Evolutionary conservation across 1,139 yeast species (phyloP).

Genomic region (Saccharomyces pastorianus): DNA sequence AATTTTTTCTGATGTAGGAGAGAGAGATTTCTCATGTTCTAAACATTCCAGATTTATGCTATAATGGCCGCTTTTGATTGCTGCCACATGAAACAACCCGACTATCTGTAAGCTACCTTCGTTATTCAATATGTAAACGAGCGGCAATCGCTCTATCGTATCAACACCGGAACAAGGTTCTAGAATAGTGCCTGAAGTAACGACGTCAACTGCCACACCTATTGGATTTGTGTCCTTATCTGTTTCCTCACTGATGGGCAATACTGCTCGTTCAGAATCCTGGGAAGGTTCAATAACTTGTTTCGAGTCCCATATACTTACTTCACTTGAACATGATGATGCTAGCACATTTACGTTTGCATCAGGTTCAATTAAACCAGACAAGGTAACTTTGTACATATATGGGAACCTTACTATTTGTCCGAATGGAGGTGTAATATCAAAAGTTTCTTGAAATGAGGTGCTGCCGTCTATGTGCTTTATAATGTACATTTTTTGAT

Average conservation of each 20-base stretch:
- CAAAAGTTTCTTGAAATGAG: conserved; percentile 35
- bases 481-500: conserved; percentile 21
- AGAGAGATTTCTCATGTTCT: not conserved
- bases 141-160: conserved; percentile 50
- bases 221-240: conserved; percentile 63
- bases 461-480: conserved; percentile 9
- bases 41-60: conserved; percentile 9
- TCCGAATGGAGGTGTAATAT: conserved; percentile 56
- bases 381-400: conserved; percentile 40
- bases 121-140: conserved; percentile 53
- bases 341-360: conserved; percentile 40
- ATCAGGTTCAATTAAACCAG: conserved; percentile 38
- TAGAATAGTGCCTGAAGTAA: conserved; percentile 37
- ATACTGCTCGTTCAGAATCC: conserved; percentile 61
- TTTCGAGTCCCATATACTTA: conserved; percentile 36
- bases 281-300: conserved; percentile 41
- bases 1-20: not conserved
- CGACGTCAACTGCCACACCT: conserved; percentile 58
- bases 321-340: conserved; percentile 57
- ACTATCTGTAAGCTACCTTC: conserved; percentile 56
- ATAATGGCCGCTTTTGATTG: conserved; percentile 35
- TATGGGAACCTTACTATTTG: conserved; percentile 42
- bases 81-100: conserved; percentile 52
- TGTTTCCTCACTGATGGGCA: conserved; percentile 59
- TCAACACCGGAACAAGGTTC: conserved; percentile 57